These are phyloP conservation scores for Monosporozyma siamensis DNA, from an alignment of 805 yeast species.

Conservation along the genomic window DNA sequence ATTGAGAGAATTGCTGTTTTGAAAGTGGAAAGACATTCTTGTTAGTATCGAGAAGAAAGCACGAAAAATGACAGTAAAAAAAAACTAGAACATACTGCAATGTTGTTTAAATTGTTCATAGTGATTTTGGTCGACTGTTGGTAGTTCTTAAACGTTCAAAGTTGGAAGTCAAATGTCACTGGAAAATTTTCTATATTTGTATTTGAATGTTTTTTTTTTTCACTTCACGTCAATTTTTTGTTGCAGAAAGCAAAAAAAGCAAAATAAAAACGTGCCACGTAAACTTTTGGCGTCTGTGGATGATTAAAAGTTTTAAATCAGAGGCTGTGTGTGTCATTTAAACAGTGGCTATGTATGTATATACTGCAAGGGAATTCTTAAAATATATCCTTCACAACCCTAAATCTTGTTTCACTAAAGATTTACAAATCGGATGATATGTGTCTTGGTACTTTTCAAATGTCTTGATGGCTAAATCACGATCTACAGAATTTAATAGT, in stretches of 20 bases:
- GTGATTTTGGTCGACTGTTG: no score
- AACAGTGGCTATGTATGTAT: no score
- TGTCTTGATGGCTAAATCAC: conserved; percentile 53
- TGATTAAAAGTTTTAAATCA: no score
- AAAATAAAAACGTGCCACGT: neutral
- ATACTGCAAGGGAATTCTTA: neutral
- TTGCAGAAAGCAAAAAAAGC: no score
- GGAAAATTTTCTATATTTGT: neutral
- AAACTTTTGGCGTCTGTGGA: neutral
- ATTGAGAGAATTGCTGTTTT: conserved; percentile 23
- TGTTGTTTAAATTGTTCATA: conserved; percentile 5
- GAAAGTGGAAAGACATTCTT: neutral
- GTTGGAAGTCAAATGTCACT: conserved; percentile 6
- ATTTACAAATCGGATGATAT: conserved; percentile 80
- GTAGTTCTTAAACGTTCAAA: no score
- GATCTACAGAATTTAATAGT: conserved; percentile 54
- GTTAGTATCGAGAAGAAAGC: no score
- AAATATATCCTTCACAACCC: conserved; percentile 28
- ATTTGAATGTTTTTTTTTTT: neutral
- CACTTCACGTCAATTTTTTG: no score
- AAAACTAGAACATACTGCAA: conserved; percentile 7
- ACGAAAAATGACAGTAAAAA: no score
- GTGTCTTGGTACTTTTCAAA: conserved; percentile 47
- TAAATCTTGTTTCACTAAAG: conserved; percentile 77
- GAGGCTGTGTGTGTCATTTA: no score